Conservation (phyloP, 2,329 filamentous ascomycete species). For the Alternaria metachromatica region DNA sequence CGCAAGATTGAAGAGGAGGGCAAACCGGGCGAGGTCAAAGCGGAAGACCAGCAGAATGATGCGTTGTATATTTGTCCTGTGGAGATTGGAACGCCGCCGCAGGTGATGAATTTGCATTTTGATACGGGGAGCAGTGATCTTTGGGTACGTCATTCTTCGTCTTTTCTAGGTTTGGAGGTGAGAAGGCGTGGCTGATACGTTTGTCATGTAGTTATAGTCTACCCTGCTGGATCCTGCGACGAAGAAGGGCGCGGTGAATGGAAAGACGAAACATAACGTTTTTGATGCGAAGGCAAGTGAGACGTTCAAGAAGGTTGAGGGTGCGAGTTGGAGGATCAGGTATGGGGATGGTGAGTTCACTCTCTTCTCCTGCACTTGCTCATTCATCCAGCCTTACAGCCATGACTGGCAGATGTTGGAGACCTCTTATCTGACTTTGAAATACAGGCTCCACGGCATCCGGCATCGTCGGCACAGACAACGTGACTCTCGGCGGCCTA, state of each 20-base stretch:
- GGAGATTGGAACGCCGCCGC: constrained; percentile 68
- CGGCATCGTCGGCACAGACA: constrained; percentile 63
- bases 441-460: background rate
- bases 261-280: constrained; percentile 53
- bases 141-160: too few relatives aligned
- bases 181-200: too few relatives aligned
- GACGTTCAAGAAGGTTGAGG: constrained; percentile 60
- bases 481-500: constrained; percentile 67
- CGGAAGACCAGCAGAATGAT: constrained; percentile 72
- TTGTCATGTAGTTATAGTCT: background rate
- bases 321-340: constrained; percentile 67
- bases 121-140: constrained; percentile 75
- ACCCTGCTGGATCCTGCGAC: background rate
- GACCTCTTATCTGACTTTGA: fast-evolving
- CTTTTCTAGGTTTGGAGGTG: too few relatives aligned
- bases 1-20: constrained; percentile 24
- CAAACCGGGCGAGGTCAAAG: constrained; percentile 58
- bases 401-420: too few relatives aligned
- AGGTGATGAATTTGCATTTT: constrained; percentile 67
- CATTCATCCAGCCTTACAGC: too few relatives aligned
- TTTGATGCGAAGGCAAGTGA: constrained; percentile 68
- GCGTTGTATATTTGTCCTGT: constrained; percentile 69
- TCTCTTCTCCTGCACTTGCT: background rate
- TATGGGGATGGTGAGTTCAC: constrained; percentile 65
- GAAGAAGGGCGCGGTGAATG: constrained; percentile 60